Evolutionary conservation across 345 rosid species (phyloP).

Genomic region (Trapa incisa): DNA sequence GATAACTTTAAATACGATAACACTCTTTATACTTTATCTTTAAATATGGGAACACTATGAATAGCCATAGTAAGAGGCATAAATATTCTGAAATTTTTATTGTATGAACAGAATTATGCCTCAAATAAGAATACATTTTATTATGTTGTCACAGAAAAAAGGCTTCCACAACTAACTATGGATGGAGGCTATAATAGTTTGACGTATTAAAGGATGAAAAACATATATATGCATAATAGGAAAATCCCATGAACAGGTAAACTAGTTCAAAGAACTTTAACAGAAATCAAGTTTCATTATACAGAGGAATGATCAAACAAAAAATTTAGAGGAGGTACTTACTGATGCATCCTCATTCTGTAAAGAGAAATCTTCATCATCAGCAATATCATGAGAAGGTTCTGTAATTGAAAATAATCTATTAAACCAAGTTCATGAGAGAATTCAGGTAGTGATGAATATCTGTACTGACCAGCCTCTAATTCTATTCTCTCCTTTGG

Average conservation of each 20-base stretch:
- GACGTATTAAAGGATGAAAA: not conserved
- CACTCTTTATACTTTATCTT: not conserved
- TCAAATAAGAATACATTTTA: not conserved
- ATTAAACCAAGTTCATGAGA: constrained; percentile 6
- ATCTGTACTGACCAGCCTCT: constrained; percentile 32
- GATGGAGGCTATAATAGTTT: not conserved
- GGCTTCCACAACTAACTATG: not conserved
- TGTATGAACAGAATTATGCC: not conserved
- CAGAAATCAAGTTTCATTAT: not conserved
- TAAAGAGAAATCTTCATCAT: constrained; percentile 63
- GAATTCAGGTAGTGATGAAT: not conserved
- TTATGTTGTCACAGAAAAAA: not conserved
- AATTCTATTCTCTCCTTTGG: constrained; percentile 20
- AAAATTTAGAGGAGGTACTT: constrained; percentile 3
- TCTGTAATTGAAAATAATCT: constrained; percentile 8
- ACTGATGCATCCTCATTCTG: constrained; percentile 63
- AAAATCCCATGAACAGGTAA: not conserved
- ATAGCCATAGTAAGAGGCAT: not conserved
- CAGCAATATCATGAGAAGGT: constrained; percentile 17
- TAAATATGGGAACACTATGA: not conserved
- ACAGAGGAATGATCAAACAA: not conserved
- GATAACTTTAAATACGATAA: not conserved
- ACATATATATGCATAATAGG: not conserved
- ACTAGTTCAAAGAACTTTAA: not conserved
- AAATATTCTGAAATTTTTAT: not conserved